Conservation (phyloP, 2,329 filamentous ascomycete species). For the Atkinsonella texensis region DNA sequence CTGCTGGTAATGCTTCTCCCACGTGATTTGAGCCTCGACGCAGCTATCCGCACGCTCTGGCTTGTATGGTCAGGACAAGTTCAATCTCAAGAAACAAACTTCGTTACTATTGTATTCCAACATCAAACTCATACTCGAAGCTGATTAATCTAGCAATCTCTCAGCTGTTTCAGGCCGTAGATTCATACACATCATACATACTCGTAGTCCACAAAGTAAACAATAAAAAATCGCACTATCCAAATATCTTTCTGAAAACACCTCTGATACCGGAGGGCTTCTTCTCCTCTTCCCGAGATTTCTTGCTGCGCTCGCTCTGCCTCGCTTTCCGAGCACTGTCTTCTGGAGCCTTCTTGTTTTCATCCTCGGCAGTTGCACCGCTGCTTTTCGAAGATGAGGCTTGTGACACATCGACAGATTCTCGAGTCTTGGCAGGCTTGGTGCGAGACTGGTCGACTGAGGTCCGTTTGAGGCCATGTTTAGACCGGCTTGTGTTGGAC, state of each 20-base stretch:
- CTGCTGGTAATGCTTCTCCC: too few relatives aligned
- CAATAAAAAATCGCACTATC: not conserved
- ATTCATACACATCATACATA: conserved; percentile 8
- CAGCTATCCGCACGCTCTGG: too few relatives aligned
- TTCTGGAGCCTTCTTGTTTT: conserved; percentile 12
- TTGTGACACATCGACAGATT: not conserved
- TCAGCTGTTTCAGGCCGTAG: not conserved
- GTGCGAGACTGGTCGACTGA: conserved; percentile 16
- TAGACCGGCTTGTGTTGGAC: conserved; percentile 15
- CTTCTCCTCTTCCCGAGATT: conserved; percentile 17
- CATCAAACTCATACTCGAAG: conserved; percentile 4
- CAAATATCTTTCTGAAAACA: conserved; percentile 26
- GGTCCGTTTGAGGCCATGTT: conserved; percentile 14
- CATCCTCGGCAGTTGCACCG: conserved; percentile 2
- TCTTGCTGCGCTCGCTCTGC: conserved; percentile 22
- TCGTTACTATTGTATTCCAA: conserved; percentile 1
- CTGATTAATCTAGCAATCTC: conserved; percentile 7
- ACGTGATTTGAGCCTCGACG: too few relatives aligned
- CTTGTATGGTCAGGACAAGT: not conserved
- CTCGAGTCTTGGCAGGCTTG: conserved; percentile 15
- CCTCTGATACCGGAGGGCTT: conserved; percentile 22
- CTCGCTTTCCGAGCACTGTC: conserved; percentile 23
- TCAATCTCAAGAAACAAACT: not conserved
- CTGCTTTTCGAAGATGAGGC: conserved; percentile 3
- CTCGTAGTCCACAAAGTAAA: conserved; percentile 4